Evolutionary conservation across 768 basidiomycete species (phyloP), one percentile per base, ranked within the genome.

Genomic region (Leccinum ochraceum): DNA sequence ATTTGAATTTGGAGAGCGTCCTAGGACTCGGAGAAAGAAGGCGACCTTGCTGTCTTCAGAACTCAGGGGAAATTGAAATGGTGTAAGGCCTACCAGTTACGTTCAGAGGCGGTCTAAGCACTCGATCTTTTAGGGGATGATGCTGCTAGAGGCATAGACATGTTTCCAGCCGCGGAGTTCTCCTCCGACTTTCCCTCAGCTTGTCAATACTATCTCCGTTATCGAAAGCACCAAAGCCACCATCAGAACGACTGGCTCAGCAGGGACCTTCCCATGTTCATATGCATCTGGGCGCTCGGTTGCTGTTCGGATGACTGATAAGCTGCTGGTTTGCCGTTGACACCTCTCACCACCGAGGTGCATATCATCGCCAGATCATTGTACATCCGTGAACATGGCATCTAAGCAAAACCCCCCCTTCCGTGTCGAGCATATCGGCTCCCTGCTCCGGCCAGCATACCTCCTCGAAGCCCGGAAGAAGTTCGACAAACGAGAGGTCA

Each of bases 361-460:
- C 13, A 22, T 16, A 22, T 50, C 24, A 16, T 50, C 20, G 24
- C 6, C 13, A 26, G 42, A 44, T 44, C 42, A 6, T 24, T 8
- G 13, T 24, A n/a, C 46, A 6, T 37, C 6, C 5, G 32, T 42
- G 6, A 59, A 36, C 5, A 72, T 72, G 68, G 14, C 54, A 1
- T 24, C 55, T 5, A 72, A 66, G 54, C 67, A 72, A 42, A 59
- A 44, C 9, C 79, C 80, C 3, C 80, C 80, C 30, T 79, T 79
- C 70, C 75, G 79, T 24, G 79, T 79, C 13, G 80, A 81, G 54
- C 80, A 80, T 61, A 61, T 80, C 14, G 80, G 80, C 37, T 80
- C 79, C 8, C 67, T 81, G 34, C 79, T 79, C 58, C 76, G 80
- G 6, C 80, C 80, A 24, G 58, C 62, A 7, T 65, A 71, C 55